These are phyloP conservation scores for Leptographium galeiforme DNA, from an alignment of 2,329 filamentous ascomycete species.

Conservation along the genomic window DNA sequence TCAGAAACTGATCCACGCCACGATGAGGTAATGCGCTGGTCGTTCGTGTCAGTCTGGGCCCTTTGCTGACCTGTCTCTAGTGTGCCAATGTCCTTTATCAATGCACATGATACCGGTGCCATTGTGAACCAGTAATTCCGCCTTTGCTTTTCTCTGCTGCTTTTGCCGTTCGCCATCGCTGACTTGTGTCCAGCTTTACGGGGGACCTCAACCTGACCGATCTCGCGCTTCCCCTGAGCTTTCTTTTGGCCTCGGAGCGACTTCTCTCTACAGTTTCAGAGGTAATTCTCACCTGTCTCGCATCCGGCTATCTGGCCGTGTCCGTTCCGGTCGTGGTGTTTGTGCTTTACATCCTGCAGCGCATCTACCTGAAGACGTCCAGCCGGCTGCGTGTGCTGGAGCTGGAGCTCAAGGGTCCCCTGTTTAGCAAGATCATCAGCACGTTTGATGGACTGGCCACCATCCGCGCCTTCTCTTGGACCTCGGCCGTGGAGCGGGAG, in stretches of 20 bases:
- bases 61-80: slow-evolving; percentile 4
- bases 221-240: neutral
- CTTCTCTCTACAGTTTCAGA: slow-evolving; percentile 21
- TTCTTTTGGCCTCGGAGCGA: slow-evolving; percentile 7
- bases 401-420: slow-evolving; percentile 35
- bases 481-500: slow-evolving; percentile 24
- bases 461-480: slow-evolving; percentile 42
- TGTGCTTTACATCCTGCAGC: slow-evolving; percentile 30
- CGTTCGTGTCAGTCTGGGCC: neutral
- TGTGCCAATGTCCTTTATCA: slow-evolving; percentile 19
- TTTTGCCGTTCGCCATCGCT: neutral
- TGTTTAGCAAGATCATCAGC: slow-evolving; percentile 32
- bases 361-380: slow-evolving; percentile 37
- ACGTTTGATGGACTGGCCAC: slow-evolving; percentile 32
- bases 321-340: slow-evolving; percentile 23
- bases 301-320: slow-evolving; percentile 26
- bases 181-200: neutral
- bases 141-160: neutral
- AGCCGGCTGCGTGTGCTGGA: slow-evolving; percentile 38
- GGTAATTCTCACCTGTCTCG: slow-evolving; percentile 28
- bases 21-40: neutral
- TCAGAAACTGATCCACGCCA: slow-evolving; percentile 12
- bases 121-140: slow-evolving; percentile 18
- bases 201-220: slow-evolving; percentile 1
- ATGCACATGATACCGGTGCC: slow-evolving; percentile 18